These are phyloP conservation scores for Cytospora piceae DNA, from an alignment of 2,329 filamentous ascomycete species.

Conservation along the genomic window DNA sequence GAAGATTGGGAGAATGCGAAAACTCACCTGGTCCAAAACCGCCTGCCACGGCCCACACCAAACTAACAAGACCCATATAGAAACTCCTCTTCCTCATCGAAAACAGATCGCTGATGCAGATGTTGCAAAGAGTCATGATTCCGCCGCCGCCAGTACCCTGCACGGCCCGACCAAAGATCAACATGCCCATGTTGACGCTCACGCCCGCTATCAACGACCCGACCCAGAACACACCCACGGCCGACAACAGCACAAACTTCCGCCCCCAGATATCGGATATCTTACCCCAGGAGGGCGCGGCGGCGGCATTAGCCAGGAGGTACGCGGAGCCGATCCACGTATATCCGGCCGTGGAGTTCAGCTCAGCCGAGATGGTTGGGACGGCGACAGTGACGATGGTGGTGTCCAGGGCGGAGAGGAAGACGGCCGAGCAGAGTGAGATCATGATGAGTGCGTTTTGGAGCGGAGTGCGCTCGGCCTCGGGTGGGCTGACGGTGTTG, in stretches of 20 bases:
- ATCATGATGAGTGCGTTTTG: constrained; percentile 43
- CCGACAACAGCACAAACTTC: constrained; percentile 54
- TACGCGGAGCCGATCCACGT: constrained; percentile 79
- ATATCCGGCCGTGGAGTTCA: constrained; percentile 68
- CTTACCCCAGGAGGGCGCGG: constrained; percentile 72
- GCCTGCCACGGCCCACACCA: constrained; percentile 69
- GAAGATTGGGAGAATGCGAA: constrained; percentile 37
- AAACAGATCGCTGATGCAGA: constrained; percentile 58
- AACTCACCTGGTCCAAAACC: constrained; percentile 59
- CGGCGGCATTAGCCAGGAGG: constrained; percentile 69
- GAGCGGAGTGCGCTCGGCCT: constrained; percentile 37
- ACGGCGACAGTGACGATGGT: constrained; percentile 66
- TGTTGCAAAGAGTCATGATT: constrained; percentile 56
- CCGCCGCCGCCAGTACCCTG: constrained; percentile 58
- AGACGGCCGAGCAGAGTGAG: constrained; percentile 46
- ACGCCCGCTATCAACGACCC: constrained; percentile 55
- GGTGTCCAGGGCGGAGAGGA: constrained; percentile 53
- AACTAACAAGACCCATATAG: constrained; percentile 54
- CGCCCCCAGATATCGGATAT: constrained; percentile 62
- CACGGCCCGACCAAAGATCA: constrained; percentile 52
- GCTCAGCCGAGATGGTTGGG: constrained; percentile 61
- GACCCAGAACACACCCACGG: constrained; percentile 54
- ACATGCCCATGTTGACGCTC: constrained; percentile 48
- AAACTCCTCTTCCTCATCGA: constrained; percentile 46
- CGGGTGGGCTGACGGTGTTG: constrained; percentile 30